A percentile compares a stretch with the other conserved stretches of the same genome.
phyloP scores from a whole-genome alignment of 371 early-diverging fungal species.

The Coemansia sp. region DNA sequence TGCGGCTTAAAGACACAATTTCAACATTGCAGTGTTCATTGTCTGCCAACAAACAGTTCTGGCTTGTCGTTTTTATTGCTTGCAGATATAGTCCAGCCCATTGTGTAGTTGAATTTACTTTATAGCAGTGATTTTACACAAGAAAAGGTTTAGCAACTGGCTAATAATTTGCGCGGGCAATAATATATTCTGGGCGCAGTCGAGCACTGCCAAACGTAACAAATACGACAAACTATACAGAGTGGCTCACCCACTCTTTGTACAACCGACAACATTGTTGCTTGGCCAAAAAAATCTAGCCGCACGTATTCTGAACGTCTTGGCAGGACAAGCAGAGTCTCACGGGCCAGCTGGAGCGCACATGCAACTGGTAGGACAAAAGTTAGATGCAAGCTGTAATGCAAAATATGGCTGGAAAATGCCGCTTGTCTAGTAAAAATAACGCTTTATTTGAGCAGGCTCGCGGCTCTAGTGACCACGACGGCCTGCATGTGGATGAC shows the following conservation, averaged over 20 bases:
- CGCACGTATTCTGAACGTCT: too few species aligned
- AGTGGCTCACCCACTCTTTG: neutral
- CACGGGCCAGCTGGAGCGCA: too few species aligned
- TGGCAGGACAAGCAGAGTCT: too few species aligned
- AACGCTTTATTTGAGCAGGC: too few species aligned
- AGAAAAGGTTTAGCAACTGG: neutral
- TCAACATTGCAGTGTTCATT: neutral
- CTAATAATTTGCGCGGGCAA: neutral
- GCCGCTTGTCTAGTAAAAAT: too few species aligned
- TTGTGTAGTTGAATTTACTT: neutral
- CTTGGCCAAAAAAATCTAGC: too few species aligned
- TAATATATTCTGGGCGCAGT: neutral
- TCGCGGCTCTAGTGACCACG: too few species aligned
- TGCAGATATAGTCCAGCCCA: neutral
- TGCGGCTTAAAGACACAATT: conserved; percentile 18
- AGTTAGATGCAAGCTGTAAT: too few species aligned
- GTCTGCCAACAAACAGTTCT: neutral
- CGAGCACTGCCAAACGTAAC: neutral
- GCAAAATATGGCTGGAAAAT: too few species aligned
- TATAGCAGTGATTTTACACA: neutral
- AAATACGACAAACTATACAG: neutral
- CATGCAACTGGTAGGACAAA: too few species aligned
- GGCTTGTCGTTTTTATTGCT: conserved; percentile 2
- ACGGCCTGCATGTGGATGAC: neutral
- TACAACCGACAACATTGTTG: neutral